Evolutionary conservation across 2,329 filamentous ascomycete genomes (phyloP), one percentile per base, ranked within the genome.

Genomic region (Ceratocystis papillata): DNA sequence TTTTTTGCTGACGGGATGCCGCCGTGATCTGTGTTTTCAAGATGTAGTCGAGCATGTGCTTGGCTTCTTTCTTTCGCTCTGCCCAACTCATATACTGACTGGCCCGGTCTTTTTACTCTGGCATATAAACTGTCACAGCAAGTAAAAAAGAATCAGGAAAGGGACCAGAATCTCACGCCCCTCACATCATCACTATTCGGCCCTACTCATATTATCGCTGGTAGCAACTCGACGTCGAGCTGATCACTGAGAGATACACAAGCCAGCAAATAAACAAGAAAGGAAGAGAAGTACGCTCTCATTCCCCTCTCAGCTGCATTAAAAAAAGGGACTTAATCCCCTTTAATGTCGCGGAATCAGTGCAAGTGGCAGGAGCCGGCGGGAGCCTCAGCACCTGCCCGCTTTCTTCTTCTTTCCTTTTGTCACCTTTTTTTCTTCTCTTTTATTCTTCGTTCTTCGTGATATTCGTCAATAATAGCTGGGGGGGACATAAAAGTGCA

Each of bases 311-410:
- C 53, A 57, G 53, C 53, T 57, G 53, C 53, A 57, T 57, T 57
- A 57, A 30, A 15, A 55, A 28, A 30, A 20, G 6, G 22, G 22
- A 30, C 25, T 28, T 30, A 4, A 28, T 57, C 53, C 53, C 53
- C 53, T 57, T 57, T 57, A 57, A 57, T 57, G 53, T 57, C 53
- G 53, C 53, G 53, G 53, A 57, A 57, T 57, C 22, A 15, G 53
- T 15, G 53, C 53, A 57, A 28, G 53, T 57, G 53, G 53, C 53
- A 57, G 53, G 30, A 28, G 53, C 53, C 53, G 53, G 53, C 22
- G 20, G 22, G 30, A 28, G 53, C 53, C 20, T 28, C 30, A 28
- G 33, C 33, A 57, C 53, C 17, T 5, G 53, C 8, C 53, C 20
- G 46, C 46, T 50, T 22, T 22, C 10, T n/a, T 50, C 22, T 50